These are phyloP conservation scores for Lunularia cruciata DNA, from an alignment of 225 moss, liverwort and hornwort genomes.

Conservation along the genomic window DNA sequence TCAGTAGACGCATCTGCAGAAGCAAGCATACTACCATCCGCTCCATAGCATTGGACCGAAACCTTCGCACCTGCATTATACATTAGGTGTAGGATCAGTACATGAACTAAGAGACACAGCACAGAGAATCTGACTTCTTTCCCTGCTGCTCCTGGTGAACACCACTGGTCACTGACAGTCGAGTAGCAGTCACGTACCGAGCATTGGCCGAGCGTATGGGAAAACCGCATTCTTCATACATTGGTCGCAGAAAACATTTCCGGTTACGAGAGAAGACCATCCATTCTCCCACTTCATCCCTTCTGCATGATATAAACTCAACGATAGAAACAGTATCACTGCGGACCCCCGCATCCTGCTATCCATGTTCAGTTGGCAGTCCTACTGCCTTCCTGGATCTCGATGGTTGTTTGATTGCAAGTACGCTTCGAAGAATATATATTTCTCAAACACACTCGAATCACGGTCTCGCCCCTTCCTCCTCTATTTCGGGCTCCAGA, in stretches of 20 bases:
- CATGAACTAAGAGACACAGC: too few species aligned
- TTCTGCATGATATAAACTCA: neutral
- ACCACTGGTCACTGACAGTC: neutral
- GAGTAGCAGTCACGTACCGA: slow-evolving; percentile 28
- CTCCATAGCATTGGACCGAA: slow-evolving; percentile 55
- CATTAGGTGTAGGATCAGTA: too few species aligned
- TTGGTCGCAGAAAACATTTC: slow-evolving; percentile 82
- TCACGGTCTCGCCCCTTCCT: too few species aligned
- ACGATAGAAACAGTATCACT: slow-evolving; percentile 11
- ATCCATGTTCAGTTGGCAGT: too few species aligned
- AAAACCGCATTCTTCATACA: slow-evolving; percentile 68
- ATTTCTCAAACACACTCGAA: too few species aligned
- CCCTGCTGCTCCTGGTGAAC: too few species aligned
- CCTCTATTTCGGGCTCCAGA: too few species aligned
- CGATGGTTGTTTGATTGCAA: too few species aligned
- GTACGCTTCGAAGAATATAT: too few species aligned
- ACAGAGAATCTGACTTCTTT: too few species aligned
- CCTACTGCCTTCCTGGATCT: too few species aligned
- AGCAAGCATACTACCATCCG: slow-evolving; percentile 44
- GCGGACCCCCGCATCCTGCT: neutral
- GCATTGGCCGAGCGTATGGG: slow-evolving; percentile 61
- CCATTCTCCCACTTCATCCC: slow-evolving; percentile 28
- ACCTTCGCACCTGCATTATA: slow-evolving; percentile 74
- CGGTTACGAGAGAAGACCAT: slow-evolving; percentile 70
- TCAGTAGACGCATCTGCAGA: slow-evolving; percentile 53